Percentiles rank a stretch among this genome's conserved stretches.
phyloP scores from a whole-genome alignment of 371 early-diverging fungal genomes.

The Mortierella sp. region DNA sequence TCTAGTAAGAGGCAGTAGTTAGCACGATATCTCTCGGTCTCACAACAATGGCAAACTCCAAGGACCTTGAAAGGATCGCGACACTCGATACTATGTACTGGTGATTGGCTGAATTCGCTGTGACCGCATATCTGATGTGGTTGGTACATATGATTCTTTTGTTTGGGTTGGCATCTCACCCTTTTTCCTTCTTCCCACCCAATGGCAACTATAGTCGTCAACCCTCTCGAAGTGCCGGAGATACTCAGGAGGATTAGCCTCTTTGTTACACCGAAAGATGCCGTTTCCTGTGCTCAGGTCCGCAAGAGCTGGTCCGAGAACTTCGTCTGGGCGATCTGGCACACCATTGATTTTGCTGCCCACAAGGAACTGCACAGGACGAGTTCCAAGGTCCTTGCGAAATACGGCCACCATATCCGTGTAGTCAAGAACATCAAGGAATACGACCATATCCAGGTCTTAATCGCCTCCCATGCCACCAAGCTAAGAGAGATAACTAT shows the following conservation, averaged over 20 bases:
- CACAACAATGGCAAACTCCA: no score
- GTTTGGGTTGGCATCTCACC: no score
- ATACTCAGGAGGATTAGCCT: not conserved
- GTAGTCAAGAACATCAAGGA: not conserved
- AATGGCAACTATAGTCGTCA: no score
- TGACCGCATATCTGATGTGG: no score
- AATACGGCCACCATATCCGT: not conserved
- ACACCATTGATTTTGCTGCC: slow-evolving; percentile 2
- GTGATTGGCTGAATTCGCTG: no score
- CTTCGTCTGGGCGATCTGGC: not conserved
- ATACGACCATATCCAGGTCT: not conserved
- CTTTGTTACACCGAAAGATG: not conserved
- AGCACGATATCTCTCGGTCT: no score
- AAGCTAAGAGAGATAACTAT: not conserved
- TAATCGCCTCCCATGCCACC: not conserved
- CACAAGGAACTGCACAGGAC: not conserved
- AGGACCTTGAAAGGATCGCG: no score
- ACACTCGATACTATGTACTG: no score
- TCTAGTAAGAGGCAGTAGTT: no score
- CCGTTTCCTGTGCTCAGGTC: slow-evolving; percentile 2
- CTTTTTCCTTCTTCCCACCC: no score
- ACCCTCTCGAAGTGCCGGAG: not conserved
- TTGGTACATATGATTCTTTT: no score
- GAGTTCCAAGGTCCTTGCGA: not conserved
- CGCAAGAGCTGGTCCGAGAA: slow-evolving; percentile 3